Percentiles rank a stretch among this genome's conserved stretches.
These are phyloP conservation scores for Trichosporon ovoides DNA, from an alignment of 1,284 basidiomycete species.

Conservation along the genomic window DNA sequence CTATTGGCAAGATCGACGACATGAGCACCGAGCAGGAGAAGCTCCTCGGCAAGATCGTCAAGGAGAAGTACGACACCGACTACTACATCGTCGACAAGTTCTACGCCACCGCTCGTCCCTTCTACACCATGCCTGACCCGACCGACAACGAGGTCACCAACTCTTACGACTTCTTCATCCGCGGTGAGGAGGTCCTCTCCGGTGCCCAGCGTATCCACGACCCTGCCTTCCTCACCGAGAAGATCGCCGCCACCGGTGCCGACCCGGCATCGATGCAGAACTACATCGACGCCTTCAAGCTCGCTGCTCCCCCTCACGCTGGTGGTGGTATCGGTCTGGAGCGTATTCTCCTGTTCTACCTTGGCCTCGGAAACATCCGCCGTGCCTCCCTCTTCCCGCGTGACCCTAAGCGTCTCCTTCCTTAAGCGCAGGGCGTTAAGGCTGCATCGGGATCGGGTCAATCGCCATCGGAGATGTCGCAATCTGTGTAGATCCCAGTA, in stretches of 20 bases:
- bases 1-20: constrained; percentile 70
- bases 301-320: constrained; percentile 79
- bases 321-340: constrained; percentile 69
- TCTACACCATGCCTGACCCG: constrained; percentile 97
- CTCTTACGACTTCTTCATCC: constrained; percentile 99
- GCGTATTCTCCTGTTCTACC: constrained; percentile 86
- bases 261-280: constrained; percentile 80
- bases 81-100: constrained; percentile 98
- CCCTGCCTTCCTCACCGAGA: constrained; percentile 69
- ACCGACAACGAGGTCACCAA: constrained; percentile 85
- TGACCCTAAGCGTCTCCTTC: constrained; percentile 62
- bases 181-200: constrained; percentile 95
- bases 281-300: constrained; percentile 89
- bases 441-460: too few species aligned
- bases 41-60: constrained; percentile 79
- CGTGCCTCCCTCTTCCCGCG: constrained; percentile 91
- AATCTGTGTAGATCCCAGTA: too few species aligned
- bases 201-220: constrained; percentile 98
- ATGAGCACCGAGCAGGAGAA: constrained; percentile 74
- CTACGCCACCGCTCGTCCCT: constrained; percentile 72
- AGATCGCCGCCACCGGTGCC: constrained; percentile 68
- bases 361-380: constrained; percentile 92
- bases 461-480: too few species aligned
- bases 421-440: constrained; percentile 20
- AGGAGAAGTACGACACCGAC: constrained; percentile 90